These are phyloP conservation scores for Vigna mungo DNA, from an alignment of 306 rosid genomes.

Conservation along the genomic window DNA sequence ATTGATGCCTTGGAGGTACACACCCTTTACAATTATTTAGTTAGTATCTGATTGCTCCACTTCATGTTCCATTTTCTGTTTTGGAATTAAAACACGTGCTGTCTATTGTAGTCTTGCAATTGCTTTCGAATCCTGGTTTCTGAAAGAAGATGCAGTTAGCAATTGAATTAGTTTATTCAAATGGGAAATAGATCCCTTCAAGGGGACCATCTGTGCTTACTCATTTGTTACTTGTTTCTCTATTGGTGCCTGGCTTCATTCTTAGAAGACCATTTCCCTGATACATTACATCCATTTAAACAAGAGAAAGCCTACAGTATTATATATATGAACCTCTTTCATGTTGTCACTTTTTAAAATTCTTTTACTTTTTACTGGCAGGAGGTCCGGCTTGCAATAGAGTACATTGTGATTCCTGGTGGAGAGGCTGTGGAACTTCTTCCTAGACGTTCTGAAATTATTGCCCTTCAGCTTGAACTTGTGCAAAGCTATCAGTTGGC, in stretches of 20 bases:
- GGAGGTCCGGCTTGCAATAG: conserved; percentile 99
- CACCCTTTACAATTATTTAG: conserved; percentile 33
- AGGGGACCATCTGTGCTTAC: too few relatives aligned
- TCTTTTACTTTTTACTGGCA: conserved; percentile 40
- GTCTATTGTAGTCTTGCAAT: background rate
- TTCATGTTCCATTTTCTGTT: conserved; percentile 35
- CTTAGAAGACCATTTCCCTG: background rate
- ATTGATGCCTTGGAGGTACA: conserved; percentile 96
- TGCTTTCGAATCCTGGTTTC: background rate
- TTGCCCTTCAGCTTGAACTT: conserved; percentile 90
- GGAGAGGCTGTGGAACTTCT: conserved; percentile 99
- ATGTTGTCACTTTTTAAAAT: background rate
- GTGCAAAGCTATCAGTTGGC: conserved; percentile 91
- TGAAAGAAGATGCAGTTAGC: conserved; percentile 3
- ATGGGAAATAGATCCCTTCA: background rate
- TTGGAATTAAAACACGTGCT: background rate
- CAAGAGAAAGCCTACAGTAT: background rate
- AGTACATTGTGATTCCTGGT: conserved; percentile 97
- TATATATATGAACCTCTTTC: background rate
- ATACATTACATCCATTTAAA: background rate
- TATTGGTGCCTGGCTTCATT: background rate
- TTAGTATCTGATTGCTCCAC: conserved; percentile 27
- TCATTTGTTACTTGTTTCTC: too few relatives aligned
- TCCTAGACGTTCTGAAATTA: conserved; percentile 88
- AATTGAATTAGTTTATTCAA: background rate